Conservation (phyloP, 2,329 filamentous ascomycete genomes). For the Phoma sp. region DNA sequence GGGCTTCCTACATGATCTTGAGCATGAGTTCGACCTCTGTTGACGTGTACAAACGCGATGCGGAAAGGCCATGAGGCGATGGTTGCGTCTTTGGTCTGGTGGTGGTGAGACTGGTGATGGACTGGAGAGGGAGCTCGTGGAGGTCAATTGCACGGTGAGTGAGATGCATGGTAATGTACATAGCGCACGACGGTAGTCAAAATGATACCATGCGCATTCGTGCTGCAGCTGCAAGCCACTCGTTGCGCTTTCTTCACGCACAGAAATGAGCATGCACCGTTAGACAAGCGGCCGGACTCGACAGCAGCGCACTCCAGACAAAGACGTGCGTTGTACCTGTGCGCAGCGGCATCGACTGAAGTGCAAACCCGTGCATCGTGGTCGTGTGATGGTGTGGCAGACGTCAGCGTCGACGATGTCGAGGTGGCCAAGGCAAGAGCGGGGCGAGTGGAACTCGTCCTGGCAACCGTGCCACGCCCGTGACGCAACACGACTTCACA, state of each 20-base stretch:
- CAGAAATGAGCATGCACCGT: neutral
- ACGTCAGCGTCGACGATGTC: neutral
- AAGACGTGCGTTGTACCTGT: neutral
- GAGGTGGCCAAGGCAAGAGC: neutral
- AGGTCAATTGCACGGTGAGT: neutral
- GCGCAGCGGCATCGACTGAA: neutral
- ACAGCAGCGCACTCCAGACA: neutral
- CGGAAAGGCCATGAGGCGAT: neutral
- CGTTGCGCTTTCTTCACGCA: slow-evolving; percentile 17
- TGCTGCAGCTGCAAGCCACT: slow-evolving; percentile 1
- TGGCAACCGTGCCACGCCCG: too few species aligned
- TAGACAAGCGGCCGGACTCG: slow-evolving; percentile 2
- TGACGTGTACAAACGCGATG: slow-evolving; percentile 3
- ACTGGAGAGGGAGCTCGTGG: slow-evolving; percentile 1
- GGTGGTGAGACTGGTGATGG: neutral
- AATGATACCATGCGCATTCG: slow-evolving; percentile 4
- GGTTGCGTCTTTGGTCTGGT: neutral
- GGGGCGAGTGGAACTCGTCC: too few species aligned
- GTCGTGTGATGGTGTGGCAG: neutral
- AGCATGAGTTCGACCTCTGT: neutral
- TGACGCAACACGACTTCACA: neutral
- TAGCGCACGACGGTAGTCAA: slow-evolving; percentile 3
- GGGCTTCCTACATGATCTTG: neutral
- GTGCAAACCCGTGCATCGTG: neutral
- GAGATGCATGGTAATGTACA: neutral